A percentile compares a stretch with the other conserved stretches of the same genome.
Evolutionary conservation across 2,329 filamentous ascomycete species (phyloP).

Genomic region (Alternaria solani): DNA sequence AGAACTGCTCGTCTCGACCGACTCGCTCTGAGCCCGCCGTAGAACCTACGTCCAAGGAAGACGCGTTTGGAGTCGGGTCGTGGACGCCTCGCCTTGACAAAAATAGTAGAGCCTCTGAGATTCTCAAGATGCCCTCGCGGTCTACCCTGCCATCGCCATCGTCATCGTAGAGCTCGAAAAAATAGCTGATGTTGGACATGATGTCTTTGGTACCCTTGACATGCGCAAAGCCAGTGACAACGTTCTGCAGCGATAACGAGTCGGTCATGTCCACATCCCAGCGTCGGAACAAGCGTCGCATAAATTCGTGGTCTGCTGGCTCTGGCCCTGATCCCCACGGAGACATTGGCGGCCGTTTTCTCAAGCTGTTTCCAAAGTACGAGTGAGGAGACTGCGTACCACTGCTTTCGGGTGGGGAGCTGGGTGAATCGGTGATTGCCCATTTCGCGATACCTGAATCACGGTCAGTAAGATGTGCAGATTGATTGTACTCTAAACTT

Average conservation of each 20-base stretch:
- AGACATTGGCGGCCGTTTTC: slow-evolving; percentile 54
- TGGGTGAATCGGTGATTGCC: slow-evolving; percentile 88
- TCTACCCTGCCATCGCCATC: slow-evolving; percentile 90
- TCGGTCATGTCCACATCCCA: slow-evolving; percentile 84
- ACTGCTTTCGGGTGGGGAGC: slow-evolving; percentile 62
- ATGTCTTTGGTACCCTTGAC: slow-evolving; percentile 96
- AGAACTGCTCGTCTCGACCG: slow-evolving; percentile 83
- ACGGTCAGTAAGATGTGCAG: slow-evolving; percentile 11
- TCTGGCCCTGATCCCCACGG: slow-evolving; percentile 69
- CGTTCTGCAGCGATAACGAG: slow-evolving; percentile 86
- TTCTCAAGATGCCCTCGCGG: slow-evolving; percentile 90
- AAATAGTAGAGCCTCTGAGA: slow-evolving; percentile 93
- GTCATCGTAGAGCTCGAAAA: slow-evolving; percentile 97
- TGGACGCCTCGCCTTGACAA: slow-evolving; percentile 88
- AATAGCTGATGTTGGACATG: slow-evolving; percentile 97
- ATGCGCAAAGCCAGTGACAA: slow-evolving; percentile 87
- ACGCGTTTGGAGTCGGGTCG: slow-evolving; percentile 72
- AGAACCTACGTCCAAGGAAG: slow-evolving; percentile 61
- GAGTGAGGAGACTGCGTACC: slow-evolving; percentile 63
- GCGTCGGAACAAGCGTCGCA: slow-evolving; percentile 83
- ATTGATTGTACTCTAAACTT: slow-evolving; percentile 15
- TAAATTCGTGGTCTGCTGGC: slow-evolving; percentile 93
- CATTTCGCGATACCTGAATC: slow-evolving; percentile 79
- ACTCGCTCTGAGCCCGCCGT: slow-evolving; percentile 49
- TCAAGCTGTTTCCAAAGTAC: slow-evolving; percentile 62